Conservation (phyloP, 805 yeast genomes). For the Candida broadrunensis region DNA sequence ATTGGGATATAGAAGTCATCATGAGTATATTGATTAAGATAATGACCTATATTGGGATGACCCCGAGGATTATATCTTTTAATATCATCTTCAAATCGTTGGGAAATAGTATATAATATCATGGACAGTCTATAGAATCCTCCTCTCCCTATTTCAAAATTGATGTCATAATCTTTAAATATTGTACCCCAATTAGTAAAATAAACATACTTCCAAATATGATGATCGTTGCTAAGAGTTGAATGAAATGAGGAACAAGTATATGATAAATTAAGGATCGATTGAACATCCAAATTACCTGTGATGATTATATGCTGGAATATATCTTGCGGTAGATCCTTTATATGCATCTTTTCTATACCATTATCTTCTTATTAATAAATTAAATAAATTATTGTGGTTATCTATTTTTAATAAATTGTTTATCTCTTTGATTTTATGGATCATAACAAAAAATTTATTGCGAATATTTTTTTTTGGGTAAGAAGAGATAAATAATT, state of each 20-base stretch:
- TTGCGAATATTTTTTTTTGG: too few species aligned
- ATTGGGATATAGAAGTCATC: conserved; percentile 15
- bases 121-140: neutral
- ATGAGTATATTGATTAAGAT: conserved; percentile 7
- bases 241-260: neutral
- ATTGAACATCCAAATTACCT: neutral
- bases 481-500: too few species aligned
- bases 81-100: neutral
- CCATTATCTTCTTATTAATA: neutral
- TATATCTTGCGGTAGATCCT: neutral
- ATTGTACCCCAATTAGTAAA: neutral
- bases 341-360: neutral
- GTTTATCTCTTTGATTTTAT: too few species aligned
- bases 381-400: too few species aligned
- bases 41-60: conserved; percentile 6
- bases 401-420: too few species aligned
- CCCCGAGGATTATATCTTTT: conserved; percentile 1
- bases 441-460: too few species aligned
- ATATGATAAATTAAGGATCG: neutral
- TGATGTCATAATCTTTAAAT: neutral
- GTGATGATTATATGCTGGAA: neutral
- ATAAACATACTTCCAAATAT: neutral
- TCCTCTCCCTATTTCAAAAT: neutral
- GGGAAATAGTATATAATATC: conserved; percentile 1
- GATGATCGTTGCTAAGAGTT: neutral